Evolutionary conservation across 1,284 basidiomycete genomes (phyloP).

Genomic region (Leccinum subfulvum): DNA sequence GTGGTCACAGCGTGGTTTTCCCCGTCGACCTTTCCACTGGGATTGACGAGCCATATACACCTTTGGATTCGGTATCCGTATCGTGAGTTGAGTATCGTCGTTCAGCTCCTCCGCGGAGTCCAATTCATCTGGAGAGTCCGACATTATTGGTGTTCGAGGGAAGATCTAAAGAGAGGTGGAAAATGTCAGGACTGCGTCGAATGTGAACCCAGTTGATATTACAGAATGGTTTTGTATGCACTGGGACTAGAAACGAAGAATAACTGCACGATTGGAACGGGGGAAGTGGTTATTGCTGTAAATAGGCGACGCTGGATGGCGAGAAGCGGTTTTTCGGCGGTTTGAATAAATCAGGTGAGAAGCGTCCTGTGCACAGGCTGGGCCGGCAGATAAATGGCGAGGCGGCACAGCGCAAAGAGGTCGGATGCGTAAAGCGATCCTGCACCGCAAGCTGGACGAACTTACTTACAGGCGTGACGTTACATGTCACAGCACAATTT

Average conservation of each 20-base stretch:
- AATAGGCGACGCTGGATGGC: slow-evolving; percentile 8
- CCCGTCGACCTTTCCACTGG: slow-evolving; percentile 68
- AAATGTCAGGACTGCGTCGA: slow-evolving; percentile 20
- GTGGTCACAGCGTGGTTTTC: slow-evolving; percentile 69
- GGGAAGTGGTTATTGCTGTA: slow-evolving; percentile 16
- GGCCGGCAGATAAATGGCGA: slow-evolving; percentile 13
- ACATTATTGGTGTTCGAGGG: slow-evolving; percentile 27
- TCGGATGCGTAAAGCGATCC: slow-evolving; percentile 30
- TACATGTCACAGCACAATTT: slow-evolving; percentile 33
- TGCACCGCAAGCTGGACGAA: slow-evolving; percentile 34
- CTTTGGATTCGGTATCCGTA: slow-evolving; percentile 60
- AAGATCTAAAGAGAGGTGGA: slow-evolving; percentile 15
- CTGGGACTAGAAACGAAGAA: slow-evolving; percentile 7
- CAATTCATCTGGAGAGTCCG: slow-evolving; percentile 41
- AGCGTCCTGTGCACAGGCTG: slow-evolving; percentile 8
- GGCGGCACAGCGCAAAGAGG: slow-evolving; percentile 18
- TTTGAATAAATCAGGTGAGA: slow-evolving; percentile 15
- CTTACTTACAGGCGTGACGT: slow-evolving; percentile 38
- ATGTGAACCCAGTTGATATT: slow-evolving; percentile 13
- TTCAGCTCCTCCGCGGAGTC: slow-evolving; percentile 45
- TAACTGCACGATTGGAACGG: slow-evolving; percentile 11
- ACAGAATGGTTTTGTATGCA: slow-evolving; percentile 3
- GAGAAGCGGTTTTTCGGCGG: slow-evolving; percentile 12
- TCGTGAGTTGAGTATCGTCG: slow-evolving; percentile 61
- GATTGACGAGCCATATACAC: slow-evolving; percentile 59